Evolutionary conservation across 2,329 filamentous ascomycete species (phyloP), one percentile per base, ranked within the genome.

Genomic region (Didymella pomorum): DNA sequence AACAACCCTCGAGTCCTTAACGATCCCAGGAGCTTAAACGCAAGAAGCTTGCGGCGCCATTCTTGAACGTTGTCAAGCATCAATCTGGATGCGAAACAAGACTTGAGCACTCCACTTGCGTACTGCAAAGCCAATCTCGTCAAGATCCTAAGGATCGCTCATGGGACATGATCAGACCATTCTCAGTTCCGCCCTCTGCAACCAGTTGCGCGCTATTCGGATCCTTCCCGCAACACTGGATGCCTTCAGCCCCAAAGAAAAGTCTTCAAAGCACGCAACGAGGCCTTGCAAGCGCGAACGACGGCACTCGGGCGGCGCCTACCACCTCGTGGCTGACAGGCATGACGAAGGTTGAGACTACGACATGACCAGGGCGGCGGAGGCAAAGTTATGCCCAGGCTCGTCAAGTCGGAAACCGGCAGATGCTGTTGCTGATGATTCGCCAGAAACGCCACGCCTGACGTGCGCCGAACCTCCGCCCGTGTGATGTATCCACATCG

Each of bases 381-480:
- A 66, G 58, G 65, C 69, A 66, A 71, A 71, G 67, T 42, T 51
- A 49, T 62, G 67, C 69, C 69, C 58, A 72, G 69, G 42, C 49
- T 67, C 55, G 61, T 63, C 62, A 65, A 63, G 52, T 56, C 69
- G 67, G 69, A 65, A 66, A 45, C 49, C 70, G 69, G 70, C 69
- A 71, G 23, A 35, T 50, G 42, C 33, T 23, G 25, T 12, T 20
- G 45, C 26, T 47, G 44, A 25, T 63, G 54, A 71, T 71, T 71
- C 58, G 69, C 54, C 58, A 58, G 61, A 52, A 55, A 43, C 41
- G 39, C 29, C 50, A 46, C 33, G 49, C 29, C 57, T 72, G 69
- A 72, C 70, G 70, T 72, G 66, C 63, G 70, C 69, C 70, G 46
- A 58, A 65, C 55, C 50, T 62, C 65, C 60, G 60, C 63, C 58